Evolutionary conservation across 1,139 yeast species (phyloP).

Genomic region (Geotrichum armillariae): DNA sequence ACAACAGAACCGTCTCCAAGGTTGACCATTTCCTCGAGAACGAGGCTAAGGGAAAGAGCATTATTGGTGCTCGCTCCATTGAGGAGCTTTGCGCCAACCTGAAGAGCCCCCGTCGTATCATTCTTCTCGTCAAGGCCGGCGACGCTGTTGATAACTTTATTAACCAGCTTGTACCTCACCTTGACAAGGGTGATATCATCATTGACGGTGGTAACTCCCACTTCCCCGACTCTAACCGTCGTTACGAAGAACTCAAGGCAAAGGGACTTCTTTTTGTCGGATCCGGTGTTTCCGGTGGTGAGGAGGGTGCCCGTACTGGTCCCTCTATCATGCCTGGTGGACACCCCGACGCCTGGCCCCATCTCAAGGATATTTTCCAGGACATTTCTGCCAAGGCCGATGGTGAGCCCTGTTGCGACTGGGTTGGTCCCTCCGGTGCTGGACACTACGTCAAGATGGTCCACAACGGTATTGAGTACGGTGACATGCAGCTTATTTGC

Average conservation of each 20-base stretch:
- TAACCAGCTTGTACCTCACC: constrained; percentile 80
- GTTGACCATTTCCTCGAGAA: constrained; percentile 90
- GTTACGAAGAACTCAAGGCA: constrained; percentile 82
- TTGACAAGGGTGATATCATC: constrained; percentile 97
- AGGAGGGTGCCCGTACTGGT: constrained; percentile 99
- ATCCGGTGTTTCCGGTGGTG: constrained; percentile 99
- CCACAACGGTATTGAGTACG: constrained; percentile 99
- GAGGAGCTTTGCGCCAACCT: constrained; percentile 84
- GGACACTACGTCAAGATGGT: constrained; percentile 99
- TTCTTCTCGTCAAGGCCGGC: constrained; percentile 96
- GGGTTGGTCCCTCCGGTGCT: constrained; percentile 99
- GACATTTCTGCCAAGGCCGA: constrained; percentile 93
- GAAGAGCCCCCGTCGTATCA: constrained; percentile 96
- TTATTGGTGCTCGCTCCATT: constrained; percentile 92
- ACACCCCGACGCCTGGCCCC: constrained; percentile 97
- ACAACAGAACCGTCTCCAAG: constrained; percentile 95
- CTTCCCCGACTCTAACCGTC: constrained; percentile 98
- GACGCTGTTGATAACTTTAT: constrained; percentile 91
- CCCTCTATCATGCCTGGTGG: constrained; percentile 99
- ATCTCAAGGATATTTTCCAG: constrained; percentile 95
- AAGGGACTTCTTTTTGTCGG: constrained; percentile 95
- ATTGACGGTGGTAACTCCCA: constrained; percentile 99
- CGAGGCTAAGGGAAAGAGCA: constrained; percentile 87
- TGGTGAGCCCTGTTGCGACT: constrained; percentile 99
- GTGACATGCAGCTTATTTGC: constrained; percentile 99